Conservation (phyloP, 2,329 filamentous ascomycete genomes). For the Penicillium thymicola region DNA sequence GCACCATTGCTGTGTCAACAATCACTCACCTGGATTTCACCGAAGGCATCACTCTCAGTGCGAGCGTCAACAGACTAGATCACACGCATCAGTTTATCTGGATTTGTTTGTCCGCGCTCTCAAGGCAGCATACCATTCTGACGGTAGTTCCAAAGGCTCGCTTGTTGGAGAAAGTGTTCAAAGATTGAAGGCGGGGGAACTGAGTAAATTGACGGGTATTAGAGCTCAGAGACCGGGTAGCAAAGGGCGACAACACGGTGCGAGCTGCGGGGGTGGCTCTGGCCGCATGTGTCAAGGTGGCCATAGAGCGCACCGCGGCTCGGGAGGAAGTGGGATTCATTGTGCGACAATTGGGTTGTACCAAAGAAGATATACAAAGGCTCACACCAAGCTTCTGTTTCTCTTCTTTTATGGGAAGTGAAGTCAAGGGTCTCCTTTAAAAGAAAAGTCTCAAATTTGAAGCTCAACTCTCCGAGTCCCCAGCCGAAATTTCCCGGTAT, state of each 20-base stretch:
- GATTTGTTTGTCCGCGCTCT: background rate
- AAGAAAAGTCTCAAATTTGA: slow-evolving; percentile 12
- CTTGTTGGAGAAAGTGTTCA: slow-evolving; percentile 26
- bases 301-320: slow-evolving; percentile 40
- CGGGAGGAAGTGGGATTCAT: slow-evolving; percentile 34
- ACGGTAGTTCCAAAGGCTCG: slow-evolving; percentile 38
- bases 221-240: slow-evolving; percentile 31
- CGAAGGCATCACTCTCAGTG: slow-evolving; percentile 95
- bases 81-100: slow-evolving; percentile 4
- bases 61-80: slow-evolving; percentile 53
- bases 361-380: slow-evolving; percentile 3
- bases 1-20: background rate
- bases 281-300: slow-evolving; percentile 37
- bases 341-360: slow-evolving; percentile 29
- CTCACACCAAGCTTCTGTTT: background rate
- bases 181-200: slow-evolving; percentile 38
- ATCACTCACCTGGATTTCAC: slow-evolving; percentile 69
- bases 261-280: slow-evolving; percentile 37
- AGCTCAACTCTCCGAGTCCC: slow-evolving; percentile 13
- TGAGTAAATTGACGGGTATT: slow-evolving; percentile 30
- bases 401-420: background rate
- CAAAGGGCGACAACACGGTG: slow-evolving; percentile 23
- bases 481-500: slow-evolving; percentile 30
- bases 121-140: slow-evolving; percentile 34
- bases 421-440: slow-evolving; percentile 3